These are phyloP conservation scores for Gentiana straminea DNA, from an alignment of 257 asterid species.

Conservation along the genomic window DNA sequence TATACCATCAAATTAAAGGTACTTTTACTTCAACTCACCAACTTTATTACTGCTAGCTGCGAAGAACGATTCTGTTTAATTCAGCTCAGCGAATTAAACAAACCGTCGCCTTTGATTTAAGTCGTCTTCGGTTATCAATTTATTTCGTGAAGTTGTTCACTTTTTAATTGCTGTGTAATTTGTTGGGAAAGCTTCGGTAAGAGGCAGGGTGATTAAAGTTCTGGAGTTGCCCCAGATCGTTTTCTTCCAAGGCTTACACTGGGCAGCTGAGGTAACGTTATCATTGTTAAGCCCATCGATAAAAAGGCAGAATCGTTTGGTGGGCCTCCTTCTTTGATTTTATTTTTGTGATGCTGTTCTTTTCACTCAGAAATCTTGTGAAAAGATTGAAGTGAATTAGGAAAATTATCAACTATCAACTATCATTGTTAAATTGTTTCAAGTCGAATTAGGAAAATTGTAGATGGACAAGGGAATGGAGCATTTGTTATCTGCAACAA, in stretches of 20 bases:
- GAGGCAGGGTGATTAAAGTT: constrained; percentile 26
- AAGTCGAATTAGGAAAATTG: constrained; percentile 10
- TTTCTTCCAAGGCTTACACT: neutral
- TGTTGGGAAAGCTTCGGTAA: constrained; percentile 19
- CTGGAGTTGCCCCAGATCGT: constrained; percentile 20
- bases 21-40: neutral
- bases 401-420: neutral
- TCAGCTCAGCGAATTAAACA: neutral
- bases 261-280: neutral
- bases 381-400: constrained; percentile 7
- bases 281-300: neutral
- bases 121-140: constrained; percentile 3
- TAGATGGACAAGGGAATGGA: constrained; percentile 51
- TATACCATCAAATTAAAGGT: constrained; percentile 4
- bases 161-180: neutral
- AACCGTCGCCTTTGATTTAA: constrained; percentile 1
- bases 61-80: neutral
- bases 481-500: constrained; percentile 50
- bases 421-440: constrained; percentile 1
- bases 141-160: neutral
- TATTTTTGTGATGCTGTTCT: neutral
- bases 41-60: neutral
- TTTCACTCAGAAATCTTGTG: neutral
- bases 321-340: neutral
- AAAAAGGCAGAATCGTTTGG: constrained; percentile 3